phyloP scores from a whole-genome alignment of 768 basidiomycete genomes.

The Calocybe gangraenosa region DNA sequence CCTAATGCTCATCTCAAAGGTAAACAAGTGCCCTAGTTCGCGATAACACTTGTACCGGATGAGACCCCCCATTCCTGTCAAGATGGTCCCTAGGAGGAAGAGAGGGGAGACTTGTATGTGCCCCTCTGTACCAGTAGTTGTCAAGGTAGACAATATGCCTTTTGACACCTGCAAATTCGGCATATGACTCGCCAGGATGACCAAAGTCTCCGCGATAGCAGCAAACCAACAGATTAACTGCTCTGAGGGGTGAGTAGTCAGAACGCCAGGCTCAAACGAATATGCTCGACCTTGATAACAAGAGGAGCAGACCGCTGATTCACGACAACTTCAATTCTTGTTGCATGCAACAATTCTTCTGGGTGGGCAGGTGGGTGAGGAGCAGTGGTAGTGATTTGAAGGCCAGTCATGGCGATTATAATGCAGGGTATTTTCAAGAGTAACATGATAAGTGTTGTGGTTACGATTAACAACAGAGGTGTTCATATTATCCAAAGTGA shows the following conservation, averaged over 20 bases:
- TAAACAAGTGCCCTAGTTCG: constrained; percentile 44
- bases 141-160: constrained; percentile 24
- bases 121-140: constrained; percentile 18
- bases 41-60: constrained; percentile 40
- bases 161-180: constrained; percentile 19
- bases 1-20: constrained; percentile 48
- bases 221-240: constrained; percentile 35
- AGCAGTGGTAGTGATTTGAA: constrained; percentile 43
- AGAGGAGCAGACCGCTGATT: constrained; percentile 28
- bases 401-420: constrained; percentile 35
- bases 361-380: constrained; percentile 35
- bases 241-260: background rate
- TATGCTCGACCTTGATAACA: constrained; percentile 35
- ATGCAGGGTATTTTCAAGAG: constrained; percentile 40
- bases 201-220: constrained; percentile 32
- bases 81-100: constrained; percentile 34
- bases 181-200: constrained; percentile 28
- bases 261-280: background rate
- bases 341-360: constrained; percentile 30
- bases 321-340: constrained; percentile 32
- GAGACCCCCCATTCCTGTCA: constrained; percentile 36
- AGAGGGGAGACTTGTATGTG: constrained; percentile 25
- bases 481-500: background rate
- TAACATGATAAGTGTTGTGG: constrained; percentile 40
- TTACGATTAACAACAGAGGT: constrained; percentile 38